A percentile compares a stretch with the other conserved stretches of the same genome.
phyloP scores from a whole-genome alignment of 257 asterid genomes.

The Ehretia macrophylla region DNA sequence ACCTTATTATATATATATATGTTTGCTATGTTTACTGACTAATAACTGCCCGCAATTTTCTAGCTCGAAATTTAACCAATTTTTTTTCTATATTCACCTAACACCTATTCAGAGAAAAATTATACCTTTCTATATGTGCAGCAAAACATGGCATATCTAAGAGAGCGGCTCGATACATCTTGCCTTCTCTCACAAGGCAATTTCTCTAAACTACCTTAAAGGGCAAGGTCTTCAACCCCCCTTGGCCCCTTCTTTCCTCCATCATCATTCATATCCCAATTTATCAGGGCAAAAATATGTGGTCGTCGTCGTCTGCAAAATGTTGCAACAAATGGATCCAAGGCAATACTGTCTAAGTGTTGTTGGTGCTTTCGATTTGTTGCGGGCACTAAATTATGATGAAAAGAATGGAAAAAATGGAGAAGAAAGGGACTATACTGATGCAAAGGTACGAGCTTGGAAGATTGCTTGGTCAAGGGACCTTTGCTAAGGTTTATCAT shows the following conservation, averaged over 20 bases:
- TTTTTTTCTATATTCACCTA: background rate
- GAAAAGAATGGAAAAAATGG: conserved; percentile 24
- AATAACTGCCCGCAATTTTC: conserved; percentile 1
- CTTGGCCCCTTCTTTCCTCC: conserved; percentile 12
- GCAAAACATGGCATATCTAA: no score
- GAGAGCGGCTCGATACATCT: background rate
- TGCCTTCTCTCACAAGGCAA: conserved; percentile 10
- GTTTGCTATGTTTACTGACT: background rate
- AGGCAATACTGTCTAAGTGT: background rate
- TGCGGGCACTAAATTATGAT: background rate
- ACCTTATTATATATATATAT: no score
- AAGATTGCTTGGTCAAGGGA: conserved; percentile 73
- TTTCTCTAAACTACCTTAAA: conserved; percentile 35
- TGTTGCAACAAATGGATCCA: background rate
- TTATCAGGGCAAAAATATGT: background rate
- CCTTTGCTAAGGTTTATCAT: conserved; percentile 83
- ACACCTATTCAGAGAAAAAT: background rate
- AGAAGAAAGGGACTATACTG: conserved; percentile 54
- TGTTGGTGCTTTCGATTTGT: background rate
- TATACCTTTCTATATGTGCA: background rate
- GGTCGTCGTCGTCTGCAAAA: conserved; percentile 4
- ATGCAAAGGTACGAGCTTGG: conserved; percentile 81
- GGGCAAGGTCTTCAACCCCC: conserved; percentile 29
- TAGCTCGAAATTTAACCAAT: background rate
- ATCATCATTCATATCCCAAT: background rate